phyloP scores from a whole-genome alignment of 73 alveolate species.

The Paramecium caudatum region DNA sequence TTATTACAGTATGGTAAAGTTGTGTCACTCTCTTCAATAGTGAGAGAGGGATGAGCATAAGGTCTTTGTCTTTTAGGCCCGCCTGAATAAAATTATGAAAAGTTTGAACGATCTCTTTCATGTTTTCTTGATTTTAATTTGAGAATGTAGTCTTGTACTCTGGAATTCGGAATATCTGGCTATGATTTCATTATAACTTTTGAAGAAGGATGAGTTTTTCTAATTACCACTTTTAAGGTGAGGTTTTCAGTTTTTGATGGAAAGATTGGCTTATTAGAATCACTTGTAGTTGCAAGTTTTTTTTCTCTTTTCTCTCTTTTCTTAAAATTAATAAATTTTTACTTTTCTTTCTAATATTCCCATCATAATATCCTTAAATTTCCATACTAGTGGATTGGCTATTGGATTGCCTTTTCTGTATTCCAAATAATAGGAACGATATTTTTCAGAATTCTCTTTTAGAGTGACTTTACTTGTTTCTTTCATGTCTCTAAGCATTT shows the following conservation, averaged over 20 bases:
- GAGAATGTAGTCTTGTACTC: neutral
- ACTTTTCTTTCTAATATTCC: constrained; percentile 36
- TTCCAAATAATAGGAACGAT: neutral
- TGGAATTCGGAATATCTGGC: neutral
- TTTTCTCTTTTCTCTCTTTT: constrained; percentile 53
- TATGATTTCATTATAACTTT: constrained; percentile 18
- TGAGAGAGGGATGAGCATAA: constrained; percentile 13
- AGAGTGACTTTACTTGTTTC: neutral
- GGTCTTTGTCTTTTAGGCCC: constrained; percentile 53
- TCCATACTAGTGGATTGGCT: constrained; percentile 57
- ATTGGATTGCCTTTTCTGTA: constrained; percentile 43
- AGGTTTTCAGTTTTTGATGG: constrained; percentile 46
- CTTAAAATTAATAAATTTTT: neutral
- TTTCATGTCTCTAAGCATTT: constrained; percentile 58
- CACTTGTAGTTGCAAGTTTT: neutral
- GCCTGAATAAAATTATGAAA: constrained; percentile 29
- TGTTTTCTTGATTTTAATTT: neutral
- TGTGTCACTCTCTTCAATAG: constrained; percentile 11
- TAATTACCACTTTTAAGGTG: constrained; percentile 7
- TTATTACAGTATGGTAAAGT: constrained; percentile 19
- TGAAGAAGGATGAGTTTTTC: constrained; percentile 50
- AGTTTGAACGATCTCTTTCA: neutral
- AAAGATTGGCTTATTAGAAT: neutral
- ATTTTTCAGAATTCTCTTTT: neutral
- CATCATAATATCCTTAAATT: constrained; percentile 59